Evolutionary conservation across 225 moss, liverwort and hornwort genomes (phyloP).

Genomic region (Takakia lepidozioides): DNA sequence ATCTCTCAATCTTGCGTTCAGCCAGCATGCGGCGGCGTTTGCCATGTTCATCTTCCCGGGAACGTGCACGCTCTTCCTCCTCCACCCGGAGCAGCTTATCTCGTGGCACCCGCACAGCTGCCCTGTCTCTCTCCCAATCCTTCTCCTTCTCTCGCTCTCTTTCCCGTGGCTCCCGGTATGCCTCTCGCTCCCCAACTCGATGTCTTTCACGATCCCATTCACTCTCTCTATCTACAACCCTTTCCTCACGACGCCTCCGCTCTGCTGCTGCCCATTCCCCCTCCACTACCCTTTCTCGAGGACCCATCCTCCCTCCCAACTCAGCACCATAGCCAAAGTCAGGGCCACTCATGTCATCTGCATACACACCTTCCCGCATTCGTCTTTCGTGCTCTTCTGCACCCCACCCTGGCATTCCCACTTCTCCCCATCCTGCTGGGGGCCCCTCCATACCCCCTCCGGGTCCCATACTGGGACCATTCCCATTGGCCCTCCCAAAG

Average conservation of each 20-base stretch:
- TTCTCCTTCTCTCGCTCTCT: constrained; percentile 90
- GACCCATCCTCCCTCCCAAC: constrained; percentile 74
- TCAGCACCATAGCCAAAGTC: constrained; percentile 80
- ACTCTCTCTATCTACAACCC: constrained; percentile 66
- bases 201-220: constrained; percentile 80
- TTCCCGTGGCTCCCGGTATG: constrained; percentile 40
- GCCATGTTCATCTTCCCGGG: constrained; percentile 86
- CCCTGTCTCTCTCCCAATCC: constrained; percentile 85
- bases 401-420: constrained; percentile 79
- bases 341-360: constrained; percentile 76
- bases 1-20: constrained; percentile 86
- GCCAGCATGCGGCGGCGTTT: constrained; percentile 84
- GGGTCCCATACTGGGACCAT: constrained; percentile 72
- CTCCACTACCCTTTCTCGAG: constrained; percentile 65
- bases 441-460: constrained; percentile 79
- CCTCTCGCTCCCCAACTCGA: constrained; percentile 64
- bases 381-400: constrained; percentile 85
- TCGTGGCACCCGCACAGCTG: constrained; percentile 49
- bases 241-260: constrained; percentile 68
- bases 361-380: constrained; percentile 72
- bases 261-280: constrained; percentile 79
- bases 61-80: constrained; percentile 78
- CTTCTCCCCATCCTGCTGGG: constrained; percentile 50
- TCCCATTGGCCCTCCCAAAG: constrained; percentile 82
- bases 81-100: constrained; percentile 82